These are phyloP conservation scores for Artemisia annua DNA, from an alignment of 129 eudicot genomes.

Conservation along the genomic window DNA sequence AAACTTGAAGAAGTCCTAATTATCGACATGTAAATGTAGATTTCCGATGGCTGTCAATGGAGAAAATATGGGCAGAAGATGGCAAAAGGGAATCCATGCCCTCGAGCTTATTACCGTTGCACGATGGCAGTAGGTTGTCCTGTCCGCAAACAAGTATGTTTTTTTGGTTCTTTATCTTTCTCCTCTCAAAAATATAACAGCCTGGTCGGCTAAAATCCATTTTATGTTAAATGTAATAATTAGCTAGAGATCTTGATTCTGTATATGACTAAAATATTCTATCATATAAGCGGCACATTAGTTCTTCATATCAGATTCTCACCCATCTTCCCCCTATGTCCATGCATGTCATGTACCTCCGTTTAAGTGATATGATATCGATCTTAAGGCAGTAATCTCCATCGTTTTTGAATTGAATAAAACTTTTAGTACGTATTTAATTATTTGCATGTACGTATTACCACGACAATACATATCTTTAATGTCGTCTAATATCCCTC, in stretches of 20 bases:
- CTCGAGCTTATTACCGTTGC: slow-evolving; percentile 89
- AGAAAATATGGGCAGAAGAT: slow-evolving; percentile 84
- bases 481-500: too few relatives aligned
- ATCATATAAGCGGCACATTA: too few relatives aligned
- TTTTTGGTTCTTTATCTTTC: not conserved
- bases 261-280: too few relatives aligned
- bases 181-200: not conserved
- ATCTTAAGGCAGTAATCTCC: too few relatives aligned
- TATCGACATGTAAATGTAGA: slow-evolving; percentile 33
- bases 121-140: slow-evolving; percentile 77
- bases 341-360: not conserved
- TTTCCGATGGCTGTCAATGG: slow-evolving; percentile 92
- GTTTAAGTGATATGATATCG: not conserved
- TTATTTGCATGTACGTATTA: too few relatives aligned
- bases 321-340: not conserved
- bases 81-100: slow-evolving; percentile 91
- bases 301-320: too few relatives aligned
- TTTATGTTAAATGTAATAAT: not conserved
- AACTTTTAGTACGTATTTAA: too few relatives aligned
- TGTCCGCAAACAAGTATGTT: slow-evolving; percentile 73
- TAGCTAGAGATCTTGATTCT: too few relatives aligned
- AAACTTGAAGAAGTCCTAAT: not conserved
- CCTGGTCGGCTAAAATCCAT: not conserved
- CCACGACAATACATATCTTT: too few relatives aligned
- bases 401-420: too few relatives aligned